Evolutionary conservation across 331 rosid genomes (phyloP), one percentile per base, ranked within the genome.

Genomic region (Malus hybrid): DNA sequence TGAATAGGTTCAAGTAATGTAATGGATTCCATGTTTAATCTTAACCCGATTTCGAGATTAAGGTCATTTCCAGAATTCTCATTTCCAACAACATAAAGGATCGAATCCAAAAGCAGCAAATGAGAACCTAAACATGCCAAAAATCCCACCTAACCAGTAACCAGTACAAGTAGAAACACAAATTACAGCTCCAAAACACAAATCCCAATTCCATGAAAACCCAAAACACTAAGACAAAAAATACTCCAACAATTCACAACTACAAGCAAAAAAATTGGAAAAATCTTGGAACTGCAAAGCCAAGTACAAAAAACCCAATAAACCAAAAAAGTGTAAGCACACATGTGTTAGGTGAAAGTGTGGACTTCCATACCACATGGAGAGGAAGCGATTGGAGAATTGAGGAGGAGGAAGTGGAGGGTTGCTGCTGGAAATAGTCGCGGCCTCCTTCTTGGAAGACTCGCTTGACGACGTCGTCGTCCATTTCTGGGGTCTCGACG

Each of bases 401-500:
- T 16, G 99, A 91, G 32, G 97, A 90, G 8, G 93, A 84, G 19
- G 99, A 92, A 77, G 99, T 88, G 55, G 97, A 89, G 77, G 97
- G 92, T 52, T 88, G 97, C 33, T 94, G 97, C 16, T 94, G 99
- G 73, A 80, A 92, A 74, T 77, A 94, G 70, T 94, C 97, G 74
- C 99, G 97, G 69, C 99, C 99, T 82, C 97, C 97, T 86, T 90
- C 97, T 69, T 92, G 97, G 83, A 94, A 93, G 20, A 94, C 99
- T 50, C 97, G 89, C 87, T 94, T 90, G 63, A 92, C 97, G 77
- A 94, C 96, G 74, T 87, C 97, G 20, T 92, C 91, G 39, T 92
- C 99, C 99, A 94, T 93, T 33, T 77, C 69, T 2, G 55, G 39
- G 18, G 29, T 22, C 67, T 28, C 67, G 19, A 18, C 36, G 8